Base-by-base conservation (phyloP, 2,329 filamentous ascomycete genomes). In the Gnomoniopsis sp. region DNA sequence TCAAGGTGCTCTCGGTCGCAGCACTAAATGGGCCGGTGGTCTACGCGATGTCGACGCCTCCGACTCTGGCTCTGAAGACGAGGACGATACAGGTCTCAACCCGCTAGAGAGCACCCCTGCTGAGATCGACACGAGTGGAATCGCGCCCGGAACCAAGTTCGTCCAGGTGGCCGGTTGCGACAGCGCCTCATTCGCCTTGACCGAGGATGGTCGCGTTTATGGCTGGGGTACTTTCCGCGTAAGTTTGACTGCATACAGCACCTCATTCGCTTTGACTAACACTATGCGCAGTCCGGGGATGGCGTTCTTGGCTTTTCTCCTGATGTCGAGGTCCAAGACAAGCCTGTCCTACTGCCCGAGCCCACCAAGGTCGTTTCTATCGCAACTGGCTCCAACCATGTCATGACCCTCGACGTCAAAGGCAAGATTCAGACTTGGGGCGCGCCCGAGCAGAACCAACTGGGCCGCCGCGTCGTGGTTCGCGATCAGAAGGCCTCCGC, bases 181-280 rank as follows among this genome's bases (percentile, higher is more conserved):
- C 74, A 91, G 86, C 69, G 85, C 87, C 49, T 89, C 85, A 2
- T 92, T 93, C 71, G 89, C 83, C 11, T 79, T 95, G 36, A 93
- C 90, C 12, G 83, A 86, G 49, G 85, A 89, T 60, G 90, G 90
- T 19, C 79, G 83, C 53, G 87, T 95, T 33, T 95, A 91, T 67
- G 90, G 90, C 60, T 95, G 90, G 89, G 90, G 90, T 43, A 91
- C 89, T 14, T 95, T 95, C 78, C 80, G 89, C 66, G 82, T 72
- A 64, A 64, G 69, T 59, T 8, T 33, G n/a, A 30, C 14, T 26
- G 4, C 1, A 22, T 3, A 12, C 19, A 23, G 12, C 6, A 2
- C n/a, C n/a, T 17, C 14, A 21, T 33, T 22, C 10, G 8, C 19
- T 43, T 19, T 41, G 56, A 6, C 62, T 67, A 52, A 67, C 10